Base-by-base conservation (phyloP, 768 basidiomycete genomes). In the Kwoniella pini region DNA sequence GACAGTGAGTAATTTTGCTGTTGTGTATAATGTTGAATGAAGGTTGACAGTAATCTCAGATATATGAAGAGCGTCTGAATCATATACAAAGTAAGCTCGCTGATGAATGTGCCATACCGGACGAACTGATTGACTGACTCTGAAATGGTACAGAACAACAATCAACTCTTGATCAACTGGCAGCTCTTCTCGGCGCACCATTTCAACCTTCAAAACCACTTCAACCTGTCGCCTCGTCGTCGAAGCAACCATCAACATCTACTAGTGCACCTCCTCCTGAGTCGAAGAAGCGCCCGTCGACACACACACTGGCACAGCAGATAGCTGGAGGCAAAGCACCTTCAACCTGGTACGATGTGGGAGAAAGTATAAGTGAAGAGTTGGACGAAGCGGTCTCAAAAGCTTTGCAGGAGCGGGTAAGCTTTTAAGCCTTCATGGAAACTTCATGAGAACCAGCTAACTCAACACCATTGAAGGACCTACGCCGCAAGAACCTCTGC, bases 121-220 rank as follows among this genome's bases (percentile, higher is more conserved):
- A n/a, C n/a, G n/a, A n/a, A n/a, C n/a, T n/a, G n/a, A n/a, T n/a
- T n/a, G n/a, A n/a, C n/a, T n/a, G n/a, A n/a, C n/a, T n/a, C n/a
- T n/a, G n/a, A n/a, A n/a, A n/a, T 38, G 6, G 79, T 80, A 5
- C 82, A 84, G 79, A 80, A 9, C 82, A 84, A 30, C 85, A 92
- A 63, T 78, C 86, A 11, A 88, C 91, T 56, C 86, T 93, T 31
- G 89, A 91, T 74, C 89, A 87, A 84, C 79, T 94, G 15, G 84
- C 91, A 67, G 83, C 85, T 26, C 91, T 95, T 73, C 85, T 97
- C 4, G 92, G 89, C 24, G 84, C 91, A 33, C 58, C 82, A 2
- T 82, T 87, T 30, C 88, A 88, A 17, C 80, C 83, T 3, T 67
- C 84, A 0, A 57, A 73, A 76, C 74, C 66, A 71, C 52, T 75